phyloP scores from a whole-genome alignment of 257 asterid genomes.

The Solanum ahanhuiri region DNA sequence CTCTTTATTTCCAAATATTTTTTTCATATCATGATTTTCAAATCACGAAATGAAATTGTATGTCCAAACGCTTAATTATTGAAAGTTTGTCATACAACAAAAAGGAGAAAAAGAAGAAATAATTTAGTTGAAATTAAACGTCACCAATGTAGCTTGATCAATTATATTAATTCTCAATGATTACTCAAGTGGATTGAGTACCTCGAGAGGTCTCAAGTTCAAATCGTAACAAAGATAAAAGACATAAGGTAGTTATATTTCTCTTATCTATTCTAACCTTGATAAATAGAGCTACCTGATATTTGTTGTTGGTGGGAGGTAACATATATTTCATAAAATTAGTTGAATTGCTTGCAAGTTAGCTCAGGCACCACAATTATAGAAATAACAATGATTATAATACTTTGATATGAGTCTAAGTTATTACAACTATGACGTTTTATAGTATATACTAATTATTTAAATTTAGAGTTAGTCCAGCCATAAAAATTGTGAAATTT shows the following conservation, averaged over 20 bases:
- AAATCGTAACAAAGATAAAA: no score
- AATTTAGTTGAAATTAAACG: neutral
- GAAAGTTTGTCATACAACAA: neutral
- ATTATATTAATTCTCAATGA: no score
- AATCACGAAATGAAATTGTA: no score
- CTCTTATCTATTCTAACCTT: no score
- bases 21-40: neutral
- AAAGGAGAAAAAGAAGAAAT: neutral
- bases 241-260: no score
- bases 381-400: no score
- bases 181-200: no score
- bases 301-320: no score
- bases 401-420: neutral
- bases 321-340: no score
- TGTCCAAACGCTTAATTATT: neutral
- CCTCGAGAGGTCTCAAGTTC: neutral
- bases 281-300: accelerated
- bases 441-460: neutral
- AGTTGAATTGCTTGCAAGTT: no score
- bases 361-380: neutral
- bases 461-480: neutral
- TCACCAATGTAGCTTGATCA: neutral
- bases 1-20: neutral
- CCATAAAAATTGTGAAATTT: neutral
- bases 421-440: neutral